Conservation (phyloP, 108 stramenopile genomes). For the Pseudonitzschia pungens region DNA sequence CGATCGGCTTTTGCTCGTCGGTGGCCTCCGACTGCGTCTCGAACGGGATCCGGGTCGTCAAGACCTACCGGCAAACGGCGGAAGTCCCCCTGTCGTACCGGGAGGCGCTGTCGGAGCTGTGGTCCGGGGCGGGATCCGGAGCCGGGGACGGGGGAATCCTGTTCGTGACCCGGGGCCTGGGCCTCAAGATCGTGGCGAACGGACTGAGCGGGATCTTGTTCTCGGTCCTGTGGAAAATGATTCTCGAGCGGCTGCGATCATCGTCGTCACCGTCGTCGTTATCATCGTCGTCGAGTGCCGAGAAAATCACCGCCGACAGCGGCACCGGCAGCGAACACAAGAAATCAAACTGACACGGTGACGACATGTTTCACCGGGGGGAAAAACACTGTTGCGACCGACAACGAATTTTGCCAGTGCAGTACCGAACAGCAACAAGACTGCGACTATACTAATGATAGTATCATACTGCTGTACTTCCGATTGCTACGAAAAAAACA, state of each 20-base stretch:
- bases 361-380: too few species aligned
- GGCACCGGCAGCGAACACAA: background rate
- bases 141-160: constrained; percentile 36
- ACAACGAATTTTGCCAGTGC: too few species aligned
- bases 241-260: background rate
- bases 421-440: too few species aligned
- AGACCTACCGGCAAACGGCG: constrained; percentile 89
- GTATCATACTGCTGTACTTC: too few species aligned
- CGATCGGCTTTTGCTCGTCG: constrained; percentile 69
- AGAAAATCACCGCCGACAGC: background rate
- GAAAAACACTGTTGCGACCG: too few species aligned
- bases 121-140: background rate
- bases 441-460: too few species aligned
- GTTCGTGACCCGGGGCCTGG: constrained; percentile 51
- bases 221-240: constrained; percentile 54
- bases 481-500: too few species aligned
- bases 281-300: background rate
- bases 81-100: constrained; percentile 52
- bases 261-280: too few species aligned
- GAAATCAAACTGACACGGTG: too few species aligned
- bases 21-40: constrained; percentile 72
- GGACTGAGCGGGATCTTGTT: constrained; percentile 56
- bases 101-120: constrained; percentile 42
- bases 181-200: constrained; percentile 53
- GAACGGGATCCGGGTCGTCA: constrained; percentile 88